Percentiles rank a stretch among this genome's conserved stretches.
Conservation (phyloP, 345 rosid genomes). For the Hibiscus syriacus region DNA sequence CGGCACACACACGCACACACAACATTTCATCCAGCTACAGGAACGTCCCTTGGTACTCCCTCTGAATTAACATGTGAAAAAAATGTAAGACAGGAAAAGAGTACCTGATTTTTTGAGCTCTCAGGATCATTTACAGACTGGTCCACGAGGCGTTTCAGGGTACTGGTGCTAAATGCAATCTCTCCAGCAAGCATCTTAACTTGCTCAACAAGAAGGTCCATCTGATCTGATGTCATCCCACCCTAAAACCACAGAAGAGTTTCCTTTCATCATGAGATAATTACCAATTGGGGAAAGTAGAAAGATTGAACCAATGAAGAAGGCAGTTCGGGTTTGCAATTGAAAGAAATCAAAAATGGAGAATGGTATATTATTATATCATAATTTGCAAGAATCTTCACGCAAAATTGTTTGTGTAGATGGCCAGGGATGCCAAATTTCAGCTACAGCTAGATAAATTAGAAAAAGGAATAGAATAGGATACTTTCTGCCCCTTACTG, state of each 20-base stretch:
- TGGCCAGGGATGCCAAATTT: background rate
- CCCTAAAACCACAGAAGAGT: constrained; percentile 35
- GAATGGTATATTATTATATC: background rate
- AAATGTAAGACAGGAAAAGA: constrained; percentile 7
- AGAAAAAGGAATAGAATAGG: background rate
- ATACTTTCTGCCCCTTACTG: background rate
- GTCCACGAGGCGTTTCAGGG: constrained; percentile 88
- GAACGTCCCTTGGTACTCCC: background rate
- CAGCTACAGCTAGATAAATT: background rate
- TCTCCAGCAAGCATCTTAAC: constrained; percentile 99
- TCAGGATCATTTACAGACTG: constrained; percentile 88
- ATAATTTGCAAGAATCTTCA: background rate
- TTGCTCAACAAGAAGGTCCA: constrained; percentile 96
- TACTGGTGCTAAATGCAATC: constrained; percentile 87
- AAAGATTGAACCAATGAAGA: background rate
- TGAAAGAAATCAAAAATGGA: background rate
- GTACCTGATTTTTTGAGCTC: constrained; percentile 69
- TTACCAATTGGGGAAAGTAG: background rate
- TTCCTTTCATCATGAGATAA: background rate
- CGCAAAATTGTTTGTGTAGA: background rate
- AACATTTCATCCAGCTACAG: background rate
- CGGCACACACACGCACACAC: no score
- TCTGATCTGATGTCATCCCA: constrained; percentile 77
- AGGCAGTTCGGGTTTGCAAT: background rate
- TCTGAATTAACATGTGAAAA: background rate